Evolutionary conservation across 345 rosid genomes (phyloP), one percentile per base, ranked within the genome.

Genomic region (Psidium guajava): DNA sequence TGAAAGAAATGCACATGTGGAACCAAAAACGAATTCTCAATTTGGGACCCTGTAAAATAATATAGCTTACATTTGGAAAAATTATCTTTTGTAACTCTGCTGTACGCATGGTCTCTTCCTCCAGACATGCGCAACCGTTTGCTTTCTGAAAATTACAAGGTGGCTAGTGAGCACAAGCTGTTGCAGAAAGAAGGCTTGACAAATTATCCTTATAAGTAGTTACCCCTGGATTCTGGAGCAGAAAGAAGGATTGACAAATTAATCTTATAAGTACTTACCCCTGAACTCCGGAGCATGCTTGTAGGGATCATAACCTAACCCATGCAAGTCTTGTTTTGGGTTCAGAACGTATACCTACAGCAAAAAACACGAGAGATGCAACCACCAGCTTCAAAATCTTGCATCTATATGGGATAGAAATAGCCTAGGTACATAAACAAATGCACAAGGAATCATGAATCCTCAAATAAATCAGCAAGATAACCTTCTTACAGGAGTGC

Each of bases 211-310:
- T 69, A 32, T 18, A 32, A 32, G 47, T 32, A 69, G 77, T 69
- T 69, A 69, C 44, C 77, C 77, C 77, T 32, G 22, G 27, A 61
- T 36, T 61, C 74, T 61, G 74, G 20, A 61, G 74, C 18, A 10
- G 74, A 27, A 61, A 61, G 54, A 52, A 52, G 54, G 54, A 52
- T 13, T 52, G 54, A 52, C 82, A 88, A 51, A 49, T 49, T 49
- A 49, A 3, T 49, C 51, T 49, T 10, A 49, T 9, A 49, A 49
- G 51, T 61, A 88, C 84, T 54, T 86, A 97, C 99, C 98, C 92
- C 98, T 92, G 87, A 97, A 96, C 88, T 97, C 99, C 69, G 99
- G 99, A 91, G 99, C 99, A 91, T 95, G 91, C 92, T 93, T 93
- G 85, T 90, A 97, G 84, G 99, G 99, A 93, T 96, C 98, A 89